Evolutionary conservation across 768 basidiomycete genomes (phyloP).

Genomic region (Fomitopsis serialis): DNA sequence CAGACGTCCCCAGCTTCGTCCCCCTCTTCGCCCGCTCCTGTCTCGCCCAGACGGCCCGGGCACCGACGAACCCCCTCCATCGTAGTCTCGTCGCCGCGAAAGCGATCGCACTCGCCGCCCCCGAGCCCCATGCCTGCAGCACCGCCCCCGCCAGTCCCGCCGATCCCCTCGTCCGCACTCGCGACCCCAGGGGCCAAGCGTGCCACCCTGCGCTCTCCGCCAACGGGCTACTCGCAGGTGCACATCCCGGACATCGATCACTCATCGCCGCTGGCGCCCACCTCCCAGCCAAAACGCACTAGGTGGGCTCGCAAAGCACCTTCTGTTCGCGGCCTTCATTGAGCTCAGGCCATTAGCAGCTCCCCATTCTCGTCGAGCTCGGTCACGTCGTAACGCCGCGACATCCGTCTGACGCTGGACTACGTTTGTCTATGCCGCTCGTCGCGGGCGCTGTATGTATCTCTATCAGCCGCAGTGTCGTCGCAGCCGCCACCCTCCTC

Average conservation of each 20-base stretch:
- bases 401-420: neutral
- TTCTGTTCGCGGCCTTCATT: neutral
- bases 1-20: constrained; percentile 22
- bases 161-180: constrained; percentile 44
- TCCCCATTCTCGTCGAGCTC: neutral
- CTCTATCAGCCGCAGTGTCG: too few species aligned
- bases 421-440: neutral
- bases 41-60: constrained; percentile 5
- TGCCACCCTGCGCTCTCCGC: constrained; percentile 17
- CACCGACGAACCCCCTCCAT: constrained; percentile 21
- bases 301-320: constrained; percentile 1
- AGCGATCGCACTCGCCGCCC: constrained; percentile 47
- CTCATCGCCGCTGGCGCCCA: constrained; percentile 9
- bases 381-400: neutral
- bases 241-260: constrained; percentile 20
- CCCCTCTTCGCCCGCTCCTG: constrained; percentile 27
- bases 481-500: too few species aligned
- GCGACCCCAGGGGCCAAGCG: constrained; percentile 29
- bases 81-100: constrained; percentile 26
- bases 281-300: constrained; percentile 3
- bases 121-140: constrained; percentile 36
- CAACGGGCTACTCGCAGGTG: constrained; percentile 7
- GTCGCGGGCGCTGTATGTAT: too few species aligned
- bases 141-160: constrained; percentile 53
- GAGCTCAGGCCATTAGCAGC: constrained; percentile 1